These are phyloP conservation scores for Canna indica DNA, from an alignment of 176 grass and related monocot species.

Conservation along the genomic window DNA sequence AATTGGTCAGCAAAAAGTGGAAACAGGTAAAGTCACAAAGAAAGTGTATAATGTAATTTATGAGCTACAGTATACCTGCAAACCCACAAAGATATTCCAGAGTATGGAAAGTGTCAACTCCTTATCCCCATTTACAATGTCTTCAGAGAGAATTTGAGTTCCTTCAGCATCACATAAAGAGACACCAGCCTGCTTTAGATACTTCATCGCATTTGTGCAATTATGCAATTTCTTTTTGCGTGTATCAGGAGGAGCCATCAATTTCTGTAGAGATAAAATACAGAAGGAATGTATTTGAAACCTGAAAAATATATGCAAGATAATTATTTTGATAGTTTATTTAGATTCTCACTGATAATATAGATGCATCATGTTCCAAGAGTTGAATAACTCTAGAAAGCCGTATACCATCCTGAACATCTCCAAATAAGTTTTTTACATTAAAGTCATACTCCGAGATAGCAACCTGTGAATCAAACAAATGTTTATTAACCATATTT, in stretches of 20 bases:
- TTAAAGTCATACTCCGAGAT: slow-evolving; percentile 59
- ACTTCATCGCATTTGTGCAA: slow-evolving; percentile 34
- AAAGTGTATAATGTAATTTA: not conserved
- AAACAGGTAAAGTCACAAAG: not conserved
- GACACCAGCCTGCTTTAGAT: slow-evolving; percentile 34
- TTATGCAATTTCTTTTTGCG: slow-evolving; percentile 55
- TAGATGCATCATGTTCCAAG: slow-evolving; percentile 36
- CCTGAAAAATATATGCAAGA: slow-evolving; percentile 17
- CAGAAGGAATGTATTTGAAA: not conserved
- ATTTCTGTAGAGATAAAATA: slow-evolving; percentile 17
- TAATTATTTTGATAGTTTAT: not conserved
- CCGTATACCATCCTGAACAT: slow-evolving; percentile 59
- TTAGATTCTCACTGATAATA: slow-evolving; percentile 33
- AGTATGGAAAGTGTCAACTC: slow-evolving; percentile 46
- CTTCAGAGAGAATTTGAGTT: slow-evolving; percentile 37
- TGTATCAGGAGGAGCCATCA: slow-evolving; percentile 44
- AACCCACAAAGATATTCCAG: slow-evolving; percentile 43
- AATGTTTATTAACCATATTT: not conserved
- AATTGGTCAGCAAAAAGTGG: not conserved
- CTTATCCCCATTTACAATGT: slow-evolving; percentile 46
- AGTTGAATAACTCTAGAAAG: slow-evolving; percentile 56
- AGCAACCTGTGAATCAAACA: slow-evolving; percentile 24
- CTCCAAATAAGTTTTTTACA: slow-evolving; percentile 45
- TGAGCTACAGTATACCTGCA: not conserved
- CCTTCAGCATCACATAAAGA: slow-evolving; percentile 42